These are phyloP conservation scores for Chaetomiaceae sp. DNA, from an alignment of 2,329 filamentous ascomycete genomes.

Conservation along the genomic window DNA sequence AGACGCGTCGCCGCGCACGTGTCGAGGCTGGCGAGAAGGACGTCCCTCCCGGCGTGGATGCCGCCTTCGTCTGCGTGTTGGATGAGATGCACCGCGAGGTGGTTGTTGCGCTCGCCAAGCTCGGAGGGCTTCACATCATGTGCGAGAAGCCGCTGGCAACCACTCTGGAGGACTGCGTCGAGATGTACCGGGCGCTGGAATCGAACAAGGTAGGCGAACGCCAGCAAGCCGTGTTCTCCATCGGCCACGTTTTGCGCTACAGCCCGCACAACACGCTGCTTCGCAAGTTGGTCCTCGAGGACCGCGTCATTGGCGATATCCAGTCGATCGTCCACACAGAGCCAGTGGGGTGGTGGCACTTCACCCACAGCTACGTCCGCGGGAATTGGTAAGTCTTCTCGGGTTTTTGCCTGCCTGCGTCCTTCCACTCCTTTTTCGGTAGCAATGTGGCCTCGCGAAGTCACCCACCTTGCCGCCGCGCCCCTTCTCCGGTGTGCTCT, in stretches of 20 bases:
- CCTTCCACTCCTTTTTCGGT: neutral
- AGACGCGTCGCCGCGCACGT: slow-evolving; percentile 53
- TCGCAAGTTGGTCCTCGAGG: slow-evolving; percentile 67
- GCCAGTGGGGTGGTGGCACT: slow-evolving; percentile 95
- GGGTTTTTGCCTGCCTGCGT: neutral
- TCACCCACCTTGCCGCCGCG: no score
- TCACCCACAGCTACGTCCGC: slow-evolving; percentile 80
- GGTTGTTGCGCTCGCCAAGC: slow-evolving; percentile 63
- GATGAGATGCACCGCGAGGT: slow-evolving; percentile 87
- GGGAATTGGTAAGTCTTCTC: slow-evolving; percentile 63
- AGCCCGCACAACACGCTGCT: slow-evolving; percentile 87
- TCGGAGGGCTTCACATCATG: slow-evolving; percentile 71
- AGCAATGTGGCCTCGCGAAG: no score
- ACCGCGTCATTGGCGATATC: slow-evolving; percentile 74
- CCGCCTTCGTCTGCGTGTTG: slow-evolving; percentile 60
- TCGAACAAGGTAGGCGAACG: slow-evolving; percentile 28
- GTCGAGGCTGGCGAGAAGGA: slow-evolving; percentile 40
- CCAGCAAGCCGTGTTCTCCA: slow-evolving; percentile 62
- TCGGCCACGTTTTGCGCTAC: slow-evolving; percentile 90
- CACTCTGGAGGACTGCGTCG: slow-evolving; percentile 68
- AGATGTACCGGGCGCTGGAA: slow-evolving; percentile 58
- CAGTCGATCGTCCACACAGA: slow-evolving; percentile 86
- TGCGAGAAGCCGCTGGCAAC: slow-evolving; percentile 93
- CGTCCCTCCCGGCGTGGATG: slow-evolving; percentile 53
- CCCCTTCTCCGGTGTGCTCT: neutral